phyloP scores from a whole-genome alignment of 768 basidiomycete species.

The Dioszegia crocea region DNA sequence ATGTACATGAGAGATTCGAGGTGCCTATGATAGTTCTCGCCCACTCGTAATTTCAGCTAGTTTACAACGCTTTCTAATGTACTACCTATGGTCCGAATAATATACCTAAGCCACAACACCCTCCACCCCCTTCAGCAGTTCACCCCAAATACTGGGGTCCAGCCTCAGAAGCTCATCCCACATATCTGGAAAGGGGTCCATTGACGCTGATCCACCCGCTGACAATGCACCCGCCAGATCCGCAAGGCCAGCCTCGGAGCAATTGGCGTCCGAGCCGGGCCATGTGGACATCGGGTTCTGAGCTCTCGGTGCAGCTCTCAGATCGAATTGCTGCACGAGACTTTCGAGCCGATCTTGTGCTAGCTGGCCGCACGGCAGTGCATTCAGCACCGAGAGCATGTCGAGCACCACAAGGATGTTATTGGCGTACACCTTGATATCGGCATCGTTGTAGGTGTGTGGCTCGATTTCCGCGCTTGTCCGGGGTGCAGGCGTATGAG shows the following conservation, averaged over 20 bases:
- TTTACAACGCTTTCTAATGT: no score
- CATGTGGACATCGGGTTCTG: no score
- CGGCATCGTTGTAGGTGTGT: constrained; percentile 2
- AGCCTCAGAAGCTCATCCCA: constrained; percentile 12
- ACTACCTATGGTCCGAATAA: no score
- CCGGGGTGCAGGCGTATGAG: no score
- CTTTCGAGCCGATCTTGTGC: constrained; percentile 11
- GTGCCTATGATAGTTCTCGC: no score
- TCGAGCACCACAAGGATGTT: constrained; percentile 23
- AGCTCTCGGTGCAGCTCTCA: no score
- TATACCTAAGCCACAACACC: background rate
- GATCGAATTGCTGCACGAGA: constrained; percentile 14
- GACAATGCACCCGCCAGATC: background rate
- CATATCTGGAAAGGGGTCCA: background rate
- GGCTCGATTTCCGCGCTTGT: background rate
- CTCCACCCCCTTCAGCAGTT: background rate
- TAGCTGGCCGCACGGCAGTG: constrained; percentile 2
- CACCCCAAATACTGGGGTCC: constrained; percentile 13
- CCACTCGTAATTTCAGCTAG: no score
- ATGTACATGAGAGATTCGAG: no score
- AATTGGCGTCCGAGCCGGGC: background rate
- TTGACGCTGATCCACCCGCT: background rate
- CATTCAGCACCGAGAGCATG: constrained; percentile 11
- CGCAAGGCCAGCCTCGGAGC: background rate
- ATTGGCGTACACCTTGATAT: constrained; percentile 16